Percentiles rank a stretch among this genome's conserved stretches.
Evolutionary conservation across 495 filamentous ascomycete species (phyloP).

Genomic region (Aeminium ludgeri): DNA sequence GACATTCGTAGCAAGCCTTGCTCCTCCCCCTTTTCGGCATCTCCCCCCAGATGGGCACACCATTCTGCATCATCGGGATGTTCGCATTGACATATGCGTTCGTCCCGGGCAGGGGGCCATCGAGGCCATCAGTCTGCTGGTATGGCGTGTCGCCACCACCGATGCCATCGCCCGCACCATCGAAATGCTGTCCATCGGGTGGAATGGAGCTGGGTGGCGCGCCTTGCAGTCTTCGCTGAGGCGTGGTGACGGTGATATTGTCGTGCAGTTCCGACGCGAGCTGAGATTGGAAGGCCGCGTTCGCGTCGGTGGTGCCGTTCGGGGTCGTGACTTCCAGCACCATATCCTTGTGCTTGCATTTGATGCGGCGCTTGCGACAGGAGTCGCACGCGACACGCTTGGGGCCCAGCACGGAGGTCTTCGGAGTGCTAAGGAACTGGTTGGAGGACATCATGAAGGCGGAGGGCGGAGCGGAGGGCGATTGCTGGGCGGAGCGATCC

Average conservation of each 20-base stretch:
- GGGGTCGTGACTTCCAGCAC: constrained; percentile 6
- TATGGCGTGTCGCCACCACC: neutral
- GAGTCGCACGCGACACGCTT: constrained; percentile 30
- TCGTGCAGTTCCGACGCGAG: constrained; percentile 13
- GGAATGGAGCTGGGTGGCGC: too few species aligned
- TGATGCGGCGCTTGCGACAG: constrained; percentile 28
- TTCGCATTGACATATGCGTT: constrained; percentile 14
- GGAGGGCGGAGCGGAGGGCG: constrained; percentile 1
- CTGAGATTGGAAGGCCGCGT: neutral
- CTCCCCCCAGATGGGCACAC: constrained; percentile 13
- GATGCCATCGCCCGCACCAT: neutral
- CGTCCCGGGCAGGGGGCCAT: constrained; percentile 9
- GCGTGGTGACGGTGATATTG: constrained; percentile 10
- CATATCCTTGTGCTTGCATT: constrained; percentile 30
- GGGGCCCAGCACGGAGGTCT: constrained; percentile 29
- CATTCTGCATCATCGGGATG: constrained; percentile 16
- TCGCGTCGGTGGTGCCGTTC: neutral
- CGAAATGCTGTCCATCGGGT: neutral
- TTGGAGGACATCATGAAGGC: constrained; percentile 7
- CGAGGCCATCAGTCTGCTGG: constrained; percentile 1
- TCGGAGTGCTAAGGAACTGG: constrained; percentile 24
- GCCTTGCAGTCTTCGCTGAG: neutral
- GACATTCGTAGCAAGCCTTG: constrained; percentile 49
- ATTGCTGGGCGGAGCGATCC: neutral
- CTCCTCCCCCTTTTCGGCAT: constrained; percentile 30